A percentile compares a stretch with the other conserved stretches of the same genome.
Conservation (phyloP, 169 alveolate species). For the Theileria annulata region DNA sequence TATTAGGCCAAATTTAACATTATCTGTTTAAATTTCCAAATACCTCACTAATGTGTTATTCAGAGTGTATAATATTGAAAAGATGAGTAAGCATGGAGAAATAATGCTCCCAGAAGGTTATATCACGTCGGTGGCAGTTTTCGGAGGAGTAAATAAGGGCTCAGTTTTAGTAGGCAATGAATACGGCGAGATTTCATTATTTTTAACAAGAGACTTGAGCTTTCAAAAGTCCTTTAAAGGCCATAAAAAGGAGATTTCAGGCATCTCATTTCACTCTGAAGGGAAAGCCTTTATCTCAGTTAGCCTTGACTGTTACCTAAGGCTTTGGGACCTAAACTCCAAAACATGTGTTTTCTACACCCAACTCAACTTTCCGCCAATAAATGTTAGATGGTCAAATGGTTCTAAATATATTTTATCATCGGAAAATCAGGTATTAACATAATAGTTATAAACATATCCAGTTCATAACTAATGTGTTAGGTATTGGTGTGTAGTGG, state of each 20-base stretch:
- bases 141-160: constrained; percentile 45
- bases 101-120: constrained; percentile 59
- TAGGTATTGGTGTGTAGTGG: constrained; percentile 8
- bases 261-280: constrained; percentile 52
- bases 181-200: constrained; percentile 42
- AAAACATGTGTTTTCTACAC: constrained; percentile 55
- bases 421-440: constrained; percentile 1
- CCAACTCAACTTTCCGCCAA: constrained; percentile 20
- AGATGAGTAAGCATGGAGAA: constrained; percentile 64
- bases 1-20: neutral
- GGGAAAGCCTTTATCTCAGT: constrained; percentile 54
- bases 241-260: constrained; percentile 44
- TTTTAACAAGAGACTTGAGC: constrained; percentile 21
- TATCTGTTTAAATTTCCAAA: neutral
- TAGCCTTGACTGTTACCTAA: constrained; percentile 29
- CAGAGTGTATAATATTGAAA: constrained; percentile 50
- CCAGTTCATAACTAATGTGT: neutral
- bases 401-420: neutral
- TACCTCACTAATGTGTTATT: neutral
- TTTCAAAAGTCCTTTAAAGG: constrained; percentile 48
- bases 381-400: constrained; percentile 46
- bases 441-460: neutral
- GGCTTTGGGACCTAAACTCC: constrained; percentile 66
- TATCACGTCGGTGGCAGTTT: constrained; percentile 41
- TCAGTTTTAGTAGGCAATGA: constrained; percentile 58